Base-by-base conservation (phyloP, 306 rosid species). In the Cyamopsis tetragonoloba region DNA sequence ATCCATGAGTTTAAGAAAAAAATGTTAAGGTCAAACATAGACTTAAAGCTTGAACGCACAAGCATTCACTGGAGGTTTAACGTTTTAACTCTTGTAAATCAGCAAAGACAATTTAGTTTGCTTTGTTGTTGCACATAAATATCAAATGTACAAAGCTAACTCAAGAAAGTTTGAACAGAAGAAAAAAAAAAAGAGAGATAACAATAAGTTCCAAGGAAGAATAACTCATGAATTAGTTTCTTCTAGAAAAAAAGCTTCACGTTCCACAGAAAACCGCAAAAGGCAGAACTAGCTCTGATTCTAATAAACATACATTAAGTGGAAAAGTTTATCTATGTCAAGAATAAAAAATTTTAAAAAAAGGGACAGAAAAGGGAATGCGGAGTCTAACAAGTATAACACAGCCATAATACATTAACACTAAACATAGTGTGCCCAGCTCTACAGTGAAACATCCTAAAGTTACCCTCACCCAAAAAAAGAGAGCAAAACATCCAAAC, bases 351-450 rank as follows among this genome's bases (percentile, higher is more conserved):
- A 49, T 3, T 13, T 7, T 7, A 31, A 31, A 41, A 35, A 64
- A 74, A 31, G 27, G 39, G 4, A 17, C 13, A 60, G 20, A 27
- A 65, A 10, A 18, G 47, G 32, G 53, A n/a, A 41, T 62, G 38
- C 19, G 10, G 28, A 43, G 64, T 77, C 74, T 73, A 65, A 74
- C 71, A 77, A 69, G 68, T 72, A 72, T 58, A 57, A 66, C 55
- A 70, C 74, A 63, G 23, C 67, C 80, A 74, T 74, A 59, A 53
- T 70, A 82, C 86, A 82, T 65, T 14, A 77, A 64, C 31, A 32
- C 32, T 55, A 68, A 63, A 15, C 20, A 77, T 49, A 48, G 62
- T 42, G 47, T 26, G 65, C 47, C 80, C 71, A 50, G 43, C 72
- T 74, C 78, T 74, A 77, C 59, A 60, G 69, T 44, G 72, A 71